Evolutionary conservation across 805 yeast genomes (phyloP).

Genomic region (Barnettozyma salicaria): DNA sequence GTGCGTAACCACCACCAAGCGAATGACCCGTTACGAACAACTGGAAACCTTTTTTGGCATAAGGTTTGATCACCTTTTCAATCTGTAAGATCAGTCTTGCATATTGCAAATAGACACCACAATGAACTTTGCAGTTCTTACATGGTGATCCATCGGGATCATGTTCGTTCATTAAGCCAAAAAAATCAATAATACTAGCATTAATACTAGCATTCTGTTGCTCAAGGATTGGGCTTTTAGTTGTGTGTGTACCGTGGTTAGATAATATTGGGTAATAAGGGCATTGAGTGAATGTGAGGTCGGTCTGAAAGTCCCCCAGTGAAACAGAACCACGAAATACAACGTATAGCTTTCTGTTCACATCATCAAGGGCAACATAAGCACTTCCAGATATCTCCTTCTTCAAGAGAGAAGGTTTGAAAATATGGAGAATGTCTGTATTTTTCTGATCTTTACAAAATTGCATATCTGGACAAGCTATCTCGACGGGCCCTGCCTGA

Average conservation of each 20-base stretch:
- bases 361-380: conserved; percentile 44
- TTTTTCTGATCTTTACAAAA: conserved; percentile 12
- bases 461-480: conserved; percentile 9
- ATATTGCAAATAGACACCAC: conserved; percentile 52
- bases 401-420: conserved; percentile 16
- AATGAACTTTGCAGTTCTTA: conserved; percentile 51
- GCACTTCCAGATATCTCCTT: conserved; percentile 50
- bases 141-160: conserved; percentile 29
- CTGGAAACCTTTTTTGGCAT: conserved; percentile 39
- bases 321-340: conserved; percentile 62
- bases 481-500: conserved; percentile 4
- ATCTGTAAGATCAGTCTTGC: conserved; percentile 36
- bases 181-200: not conserved
- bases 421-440: conserved; percentile 7
- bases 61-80: conserved; percentile 28
- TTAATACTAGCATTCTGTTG: too few relatives aligned
- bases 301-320: conserved; percentile 55
- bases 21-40: conserved; percentile 68
- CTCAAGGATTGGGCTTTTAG: too few relatives aligned
- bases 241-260: too few relatives aligned
- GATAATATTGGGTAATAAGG: conserved; percentile 38
- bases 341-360: conserved; percentile 37
- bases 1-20: conserved; percentile 66
- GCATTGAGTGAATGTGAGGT: conserved; percentile 44
- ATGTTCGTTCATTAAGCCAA: not conserved